Conservation (phyloP, 2,329 filamentous ascomycete genomes). For the Venturia carpophila region DNA sequence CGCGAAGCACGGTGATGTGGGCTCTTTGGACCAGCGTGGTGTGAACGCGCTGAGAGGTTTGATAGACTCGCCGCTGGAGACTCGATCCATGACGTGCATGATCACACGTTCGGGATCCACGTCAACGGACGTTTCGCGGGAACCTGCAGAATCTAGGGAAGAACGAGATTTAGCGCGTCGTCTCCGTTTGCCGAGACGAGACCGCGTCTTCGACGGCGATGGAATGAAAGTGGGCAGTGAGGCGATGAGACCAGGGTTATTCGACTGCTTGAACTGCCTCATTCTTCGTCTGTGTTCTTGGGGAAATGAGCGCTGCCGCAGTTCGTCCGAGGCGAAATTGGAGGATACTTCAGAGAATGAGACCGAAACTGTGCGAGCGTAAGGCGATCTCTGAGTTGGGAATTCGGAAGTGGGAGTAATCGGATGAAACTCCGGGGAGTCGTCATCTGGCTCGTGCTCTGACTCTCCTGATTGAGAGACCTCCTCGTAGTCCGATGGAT, state of each 20-base stretch:
- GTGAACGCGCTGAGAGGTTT: constrained; percentile 12
- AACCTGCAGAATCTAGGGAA: not conserved
- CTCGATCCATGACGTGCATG: constrained; percentile 1
- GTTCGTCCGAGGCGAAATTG: not conserved
- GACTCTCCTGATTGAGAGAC: not conserved
- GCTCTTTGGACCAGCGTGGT: constrained; percentile 14
- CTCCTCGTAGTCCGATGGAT: not conserved
- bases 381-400: constrained; percentile 13
- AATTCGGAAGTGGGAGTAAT: constrained; percentile 19
- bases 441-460: not conserved
- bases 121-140: not conserved
- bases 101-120: constrained; percentile 10
- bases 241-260: constrained; percentile 8
- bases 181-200: constrained; percentile 13
- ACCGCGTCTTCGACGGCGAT: constrained; percentile 9
- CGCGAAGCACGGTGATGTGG: not conserved
- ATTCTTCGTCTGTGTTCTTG: constrained; percentile 15
- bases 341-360: not conserved
- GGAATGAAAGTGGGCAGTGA: constrained; percentile 9
- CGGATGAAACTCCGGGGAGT: constrained; percentile 1
- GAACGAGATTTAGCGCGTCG: constrained; percentile 9
- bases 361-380: constrained; percentile 4
- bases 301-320: not conserved
- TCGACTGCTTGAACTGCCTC: constrained; percentile 13
- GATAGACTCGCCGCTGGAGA: constrained; percentile 14